phyloP scores from a whole-genome alignment of 108 stramenopile genomes.

The Cyclotella atomus region DNA sequence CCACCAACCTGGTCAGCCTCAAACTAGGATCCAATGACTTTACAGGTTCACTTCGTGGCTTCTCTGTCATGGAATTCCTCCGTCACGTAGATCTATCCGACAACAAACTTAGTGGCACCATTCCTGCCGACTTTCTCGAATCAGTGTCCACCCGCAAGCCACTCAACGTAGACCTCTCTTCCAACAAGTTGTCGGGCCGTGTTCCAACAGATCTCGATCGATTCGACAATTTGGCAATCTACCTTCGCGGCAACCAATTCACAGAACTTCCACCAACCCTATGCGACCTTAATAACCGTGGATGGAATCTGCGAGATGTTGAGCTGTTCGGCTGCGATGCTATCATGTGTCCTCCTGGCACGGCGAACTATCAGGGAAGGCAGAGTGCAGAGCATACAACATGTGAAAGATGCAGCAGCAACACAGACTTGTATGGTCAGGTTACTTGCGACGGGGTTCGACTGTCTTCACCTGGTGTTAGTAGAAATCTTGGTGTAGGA shows the following conservation, averaged over 20 bases:
- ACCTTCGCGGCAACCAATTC: slow-evolving; percentile 71
- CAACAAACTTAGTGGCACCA: slow-evolving; percentile 38
- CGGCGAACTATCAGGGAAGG: slow-evolving; percentile 50
- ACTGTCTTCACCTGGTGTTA: slow-evolving; percentile 24
- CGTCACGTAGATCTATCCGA: slow-evolving; percentile 50
- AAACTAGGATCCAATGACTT: slow-evolving; percentile 53
- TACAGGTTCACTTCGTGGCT: slow-evolving; percentile 32
- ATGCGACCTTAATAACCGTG: slow-evolving; percentile 55
- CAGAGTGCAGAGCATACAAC: slow-evolving; percentile 28
- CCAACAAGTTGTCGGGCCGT: slow-evolving; percentile 47
- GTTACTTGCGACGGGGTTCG: slow-evolving; percentile 41
- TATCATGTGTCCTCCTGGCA: slow-evolving; percentile 71
- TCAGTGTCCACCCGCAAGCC: slow-evolving; percentile 37
- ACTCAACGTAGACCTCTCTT: slow-evolving; percentile 51
- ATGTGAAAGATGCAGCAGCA: slow-evolving; percentile 38
- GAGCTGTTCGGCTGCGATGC: slow-evolving; percentile 70
- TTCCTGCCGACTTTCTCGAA: slow-evolving; percentile 49
- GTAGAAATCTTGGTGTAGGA: not conserved
- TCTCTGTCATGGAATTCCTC: slow-evolving; percentile 33
- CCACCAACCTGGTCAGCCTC: slow-evolving; percentile 30
- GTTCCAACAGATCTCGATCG: slow-evolving; percentile 63
- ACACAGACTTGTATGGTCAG: slow-evolving; percentile 41
- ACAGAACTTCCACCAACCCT: slow-evolving; percentile 51
- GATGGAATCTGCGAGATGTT: slow-evolving; percentile 76
- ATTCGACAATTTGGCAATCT: slow-evolving; percentile 63